A percentile compares a stretch with the other conserved stretches of the same genome.
Evolutionary conservation across 2,329 filamentous ascomycete species (phyloP).

Genomic region (Venturia carpophila): DNA sequence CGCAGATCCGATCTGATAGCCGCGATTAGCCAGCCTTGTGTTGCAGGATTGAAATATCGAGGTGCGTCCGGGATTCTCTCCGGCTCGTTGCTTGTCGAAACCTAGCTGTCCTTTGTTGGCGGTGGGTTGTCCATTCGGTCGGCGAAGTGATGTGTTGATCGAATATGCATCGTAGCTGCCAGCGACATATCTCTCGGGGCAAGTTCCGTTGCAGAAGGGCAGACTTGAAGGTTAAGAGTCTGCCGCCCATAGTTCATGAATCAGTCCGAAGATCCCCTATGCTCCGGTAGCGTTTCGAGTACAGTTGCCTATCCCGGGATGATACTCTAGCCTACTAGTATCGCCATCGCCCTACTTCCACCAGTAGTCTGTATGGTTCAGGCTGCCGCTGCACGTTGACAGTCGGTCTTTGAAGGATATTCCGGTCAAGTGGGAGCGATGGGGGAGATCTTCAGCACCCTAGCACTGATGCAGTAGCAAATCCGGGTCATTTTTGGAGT

Average conservation of each 20-base stretch:
- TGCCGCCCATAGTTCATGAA: not conserved
- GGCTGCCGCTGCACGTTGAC: not conserved
- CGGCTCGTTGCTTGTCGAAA: not conserved
- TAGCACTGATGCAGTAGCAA: not conserved
- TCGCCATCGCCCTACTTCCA: not conserved
- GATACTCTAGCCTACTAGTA: not conserved
- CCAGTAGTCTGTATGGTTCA: not conserved
- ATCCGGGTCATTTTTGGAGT: not conserved
- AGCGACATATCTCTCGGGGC: not conserved
- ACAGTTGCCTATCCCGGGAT: not conserved
- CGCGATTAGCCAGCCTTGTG: slow-evolving; percentile 9
- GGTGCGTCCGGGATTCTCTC: not conserved
- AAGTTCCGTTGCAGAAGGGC: not conserved
- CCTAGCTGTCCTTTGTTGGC: not conserved
- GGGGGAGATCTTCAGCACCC: not conserved
- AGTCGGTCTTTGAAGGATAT: not conserved
- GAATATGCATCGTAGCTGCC: not conserved
- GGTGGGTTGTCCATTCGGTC: not conserved
- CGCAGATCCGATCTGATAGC: slow-evolving; percentile 10
- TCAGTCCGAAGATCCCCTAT: not conserved
- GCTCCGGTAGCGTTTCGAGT: not conserved
- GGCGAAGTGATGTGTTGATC: not conserved
- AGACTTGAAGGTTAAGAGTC: not conserved
- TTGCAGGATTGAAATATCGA: not conserved
- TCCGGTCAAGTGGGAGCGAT: not conserved